phyloP scores from a whole-genome alignment of 371 early-diverging fungal species.

The Syncephalis plumigaleata region DNA sequence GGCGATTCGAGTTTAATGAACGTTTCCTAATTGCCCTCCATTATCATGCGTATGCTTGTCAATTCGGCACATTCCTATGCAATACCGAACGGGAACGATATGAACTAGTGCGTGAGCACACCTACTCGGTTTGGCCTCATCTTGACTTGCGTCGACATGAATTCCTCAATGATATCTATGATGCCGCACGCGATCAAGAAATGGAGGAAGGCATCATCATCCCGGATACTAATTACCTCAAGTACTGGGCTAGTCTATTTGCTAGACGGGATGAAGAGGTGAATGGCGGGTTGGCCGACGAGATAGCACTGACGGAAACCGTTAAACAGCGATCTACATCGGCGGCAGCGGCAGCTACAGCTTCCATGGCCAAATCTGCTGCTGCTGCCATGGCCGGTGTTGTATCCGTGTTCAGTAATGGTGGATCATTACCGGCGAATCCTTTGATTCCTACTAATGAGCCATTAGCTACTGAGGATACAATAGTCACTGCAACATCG shows the following conservation, averaged over 20 bases:
- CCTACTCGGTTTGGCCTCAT: slow-evolving; percentile 70
- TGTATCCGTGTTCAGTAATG: too few species aligned
- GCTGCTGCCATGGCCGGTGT: too few species aligned
- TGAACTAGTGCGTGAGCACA: slow-evolving; percentile 17
- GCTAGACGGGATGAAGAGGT: slow-evolving; percentile 34
- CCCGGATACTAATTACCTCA: slow-evolving; percentile 36
- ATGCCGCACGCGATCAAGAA: slow-evolving; percentile 20
- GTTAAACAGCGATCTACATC: too few species aligned
- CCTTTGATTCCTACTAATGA: too few species aligned
- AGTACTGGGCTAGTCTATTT: slow-evolving; percentile 59
- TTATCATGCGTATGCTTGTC: slow-evolving; percentile 72
- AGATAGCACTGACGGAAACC: too few species aligned
- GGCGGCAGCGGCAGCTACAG: too few species aligned
- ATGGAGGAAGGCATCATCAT: slow-evolving; percentile 31
- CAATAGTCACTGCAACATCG: too few species aligned
- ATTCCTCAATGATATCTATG: slow-evolving; percentile 30
- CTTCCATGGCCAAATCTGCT: too few species aligned
- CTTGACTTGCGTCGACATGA: slow-evolving; percentile 30
- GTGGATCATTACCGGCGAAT: too few species aligned
- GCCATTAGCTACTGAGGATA: too few species aligned
- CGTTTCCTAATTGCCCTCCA: slow-evolving; percentile 58
- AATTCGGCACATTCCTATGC: slow-evolving; percentile 85
- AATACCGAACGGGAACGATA: slow-evolving; percentile 68
- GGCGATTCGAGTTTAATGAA: slow-evolving; percentile 86
- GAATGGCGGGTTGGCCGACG: slow-evolving; percentile 9